Conservation (phyloP, 768 basidiomycete genomes). For the Strobilomyces echinocephalus region DNA sequence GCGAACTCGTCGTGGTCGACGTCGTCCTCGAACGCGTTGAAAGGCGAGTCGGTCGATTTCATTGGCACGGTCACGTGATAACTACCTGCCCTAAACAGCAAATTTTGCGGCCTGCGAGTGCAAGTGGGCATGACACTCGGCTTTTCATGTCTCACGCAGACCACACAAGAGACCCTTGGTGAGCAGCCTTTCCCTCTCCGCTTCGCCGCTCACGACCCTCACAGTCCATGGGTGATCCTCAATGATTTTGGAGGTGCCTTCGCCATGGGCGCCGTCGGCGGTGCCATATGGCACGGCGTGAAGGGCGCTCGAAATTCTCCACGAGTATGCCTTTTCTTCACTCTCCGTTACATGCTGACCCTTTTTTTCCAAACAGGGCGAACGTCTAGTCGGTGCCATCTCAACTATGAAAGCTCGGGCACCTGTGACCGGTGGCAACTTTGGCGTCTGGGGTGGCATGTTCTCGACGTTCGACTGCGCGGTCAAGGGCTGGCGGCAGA, state of each 20-base stretch:
- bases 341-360: not conserved
- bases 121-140: not conserved
- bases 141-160: constrained; percentile 77
- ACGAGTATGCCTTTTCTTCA: constrained; percentile 50
- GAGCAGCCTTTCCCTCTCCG: constrained; percentile 13
- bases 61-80: constrained; percentile 31
- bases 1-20: constrained; percentile 17
- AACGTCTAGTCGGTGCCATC: constrained; percentile 88
- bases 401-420: constrained; percentile 97
- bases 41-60: constrained; percentile 6
- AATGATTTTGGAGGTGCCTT: constrained; percentile 98
- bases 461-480: constrained; percentile 99
- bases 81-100: constrained; percentile 32
- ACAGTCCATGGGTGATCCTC: constrained; percentile 95
- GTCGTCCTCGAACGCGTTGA: constrained; percentile 23
- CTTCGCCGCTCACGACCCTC: constrained; percentile 1
- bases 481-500: constrained; percentile 93
- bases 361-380: constrained; percentile 56
- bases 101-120: constrained; percentile 12
- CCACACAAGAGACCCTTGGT: constrained; percentile 94
- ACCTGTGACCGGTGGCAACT: constrained; percentile 97
- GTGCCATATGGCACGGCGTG: constrained; percentile 97
- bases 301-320: constrained; percentile 98
- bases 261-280: constrained; percentile 96
- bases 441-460: constrained; percentile 95